Conservation (phyloP, 2,329 filamentous ascomycete species). For the Fusarium abutilonis region DNA sequence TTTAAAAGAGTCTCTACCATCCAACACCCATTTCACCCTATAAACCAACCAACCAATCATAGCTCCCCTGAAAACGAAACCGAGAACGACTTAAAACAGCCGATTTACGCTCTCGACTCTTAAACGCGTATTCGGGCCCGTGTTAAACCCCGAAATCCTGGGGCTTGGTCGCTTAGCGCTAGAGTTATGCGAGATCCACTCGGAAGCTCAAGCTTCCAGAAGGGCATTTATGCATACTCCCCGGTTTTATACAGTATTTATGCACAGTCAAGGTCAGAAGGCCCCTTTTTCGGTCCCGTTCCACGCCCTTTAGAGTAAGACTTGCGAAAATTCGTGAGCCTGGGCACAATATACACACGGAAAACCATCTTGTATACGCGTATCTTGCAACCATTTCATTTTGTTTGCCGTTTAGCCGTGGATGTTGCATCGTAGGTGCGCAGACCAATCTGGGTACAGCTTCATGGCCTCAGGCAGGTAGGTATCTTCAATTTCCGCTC, state of each 20-base stretch:
- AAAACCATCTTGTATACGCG: too few species aligned
- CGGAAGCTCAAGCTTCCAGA: conserved; percentile 18
- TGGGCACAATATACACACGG: too few species aligned
- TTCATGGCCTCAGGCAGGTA: too few species aligned
- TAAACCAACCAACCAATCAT: background rate
- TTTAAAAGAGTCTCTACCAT: conserved; percentile 12
- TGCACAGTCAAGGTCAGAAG: conserved; percentile 6
- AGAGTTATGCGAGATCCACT: conserved; percentile 28
- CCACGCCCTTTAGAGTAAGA: too few species aligned
- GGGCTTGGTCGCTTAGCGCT: background rate
- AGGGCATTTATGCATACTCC: conserved; percentile 11
- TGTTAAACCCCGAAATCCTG: background rate
- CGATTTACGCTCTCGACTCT: background rate
- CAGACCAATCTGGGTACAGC: too few species aligned
- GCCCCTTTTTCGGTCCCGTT: conserved; percentile 11
- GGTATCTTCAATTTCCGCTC: too few species aligned
- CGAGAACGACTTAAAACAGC: background rate
- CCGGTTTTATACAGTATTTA: conserved; percentile 13
- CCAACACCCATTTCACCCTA: background rate
- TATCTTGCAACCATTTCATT: too few species aligned
- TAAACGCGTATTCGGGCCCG: background rate
- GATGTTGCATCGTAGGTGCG: too few species aligned
- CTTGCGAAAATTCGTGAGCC: too few species aligned
- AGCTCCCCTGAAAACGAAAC: background rate
- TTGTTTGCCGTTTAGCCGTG: too few species aligned